Evolutionary conservation across 768 basidiomycete species (phyloP), one percentile per base, ranked within the genome.

Genomic region (Trametes cinnabarina): DNA sequence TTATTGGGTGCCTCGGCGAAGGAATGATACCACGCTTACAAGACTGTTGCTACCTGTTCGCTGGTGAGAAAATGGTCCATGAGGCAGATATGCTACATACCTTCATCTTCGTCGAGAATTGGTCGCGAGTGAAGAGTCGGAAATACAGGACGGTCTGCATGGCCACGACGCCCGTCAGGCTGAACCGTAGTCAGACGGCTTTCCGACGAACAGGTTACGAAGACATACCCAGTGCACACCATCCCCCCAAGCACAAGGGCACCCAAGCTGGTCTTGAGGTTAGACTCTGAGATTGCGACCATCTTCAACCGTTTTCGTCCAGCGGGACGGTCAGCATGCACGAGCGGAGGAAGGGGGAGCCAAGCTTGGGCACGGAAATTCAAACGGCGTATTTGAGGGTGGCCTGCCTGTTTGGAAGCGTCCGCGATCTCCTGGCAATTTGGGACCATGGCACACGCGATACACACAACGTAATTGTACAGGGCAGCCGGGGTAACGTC

Each of bases 171-270:
- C 68, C 68, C 22, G 66, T 65, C 22, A 69, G 57, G 32, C 68
- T 69, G 39, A 11, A 12, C 15, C 6, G 28, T 3, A 23, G 9
- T 12, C 22, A 30, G 23, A 3, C 7, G 23, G 23, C 10, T 10
- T 28, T 12, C 17, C 28, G 12, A 14, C 23, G 30, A 19, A 47
- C 28, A n/a, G 25, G 15, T 11, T 9, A n/a, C 22, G 17, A 20
- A 10, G 10, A 63, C 67, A 34, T 35, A 68, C 67, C 56, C 60
- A 17, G 65, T 64, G 34, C 63, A 61, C 17, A 61, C 82, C 58
- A 63, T 47, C 6, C 62, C 62, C 12, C 62, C 62, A 1, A 63
- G 35, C 42, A 51, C 53, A 28, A 63, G 51, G 22, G 62, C 53
- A n/a, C 58, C 62, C 50, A 65, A 42, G 52, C 57, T 60, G 14